phyloP scores from a whole-genome alignment of 805 yeast genomes.

The Suhomyces tanzawaensis region DNA sequence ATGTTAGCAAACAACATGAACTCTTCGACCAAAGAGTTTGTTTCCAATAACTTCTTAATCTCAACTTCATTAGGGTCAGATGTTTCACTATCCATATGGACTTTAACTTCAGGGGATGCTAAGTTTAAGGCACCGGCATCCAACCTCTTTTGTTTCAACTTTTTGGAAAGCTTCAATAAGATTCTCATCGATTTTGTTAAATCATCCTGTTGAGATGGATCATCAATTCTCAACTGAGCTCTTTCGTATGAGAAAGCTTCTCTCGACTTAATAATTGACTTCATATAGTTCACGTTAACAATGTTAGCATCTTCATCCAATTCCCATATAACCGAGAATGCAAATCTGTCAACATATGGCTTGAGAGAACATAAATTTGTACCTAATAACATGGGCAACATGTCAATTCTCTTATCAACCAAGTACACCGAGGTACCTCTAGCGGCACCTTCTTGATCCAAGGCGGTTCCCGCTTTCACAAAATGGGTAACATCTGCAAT shows the following conservation, averaged over 20 bases:
- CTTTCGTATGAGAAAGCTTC: conserved; percentile 93
- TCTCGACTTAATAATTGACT: conserved; percentile 85
- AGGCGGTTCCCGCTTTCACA: conserved; percentile 86
- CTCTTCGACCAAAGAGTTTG: conserved; percentile 96
- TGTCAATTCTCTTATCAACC: conserved; percentile 97
- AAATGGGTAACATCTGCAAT: conserved; percentile 98
- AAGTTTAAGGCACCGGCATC: conserved; percentile 95
- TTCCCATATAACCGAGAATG: conserved; percentile 96
- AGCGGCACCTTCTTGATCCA: conserved; percentile 94
- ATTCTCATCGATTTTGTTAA: conserved; percentile 87
- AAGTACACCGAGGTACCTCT: conserved; percentile 96
- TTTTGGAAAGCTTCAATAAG: conserved; percentile 73
- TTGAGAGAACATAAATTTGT: conserved; percentile 93
- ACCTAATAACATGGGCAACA: conserved; percentile 93
- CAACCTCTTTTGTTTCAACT: conserved; percentile 77
- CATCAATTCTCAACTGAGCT: conserved; percentile 92
- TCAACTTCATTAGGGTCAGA: conserved; percentile 96
- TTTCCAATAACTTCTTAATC: conserved; percentile 79
- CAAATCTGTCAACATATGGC: conserved; percentile 93
- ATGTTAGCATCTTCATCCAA: conserved; percentile 83
- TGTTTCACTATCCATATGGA: conserved; percentile 94
- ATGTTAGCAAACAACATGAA: conserved; percentile 97
- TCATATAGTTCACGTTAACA: conserved; percentile 72
- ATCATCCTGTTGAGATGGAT: conserved; percentile 69
- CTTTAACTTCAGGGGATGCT: conserved; percentile 97